Conservation (phyloP, 495 filamentous ascomycete genomes). For the Glarea lozoyensis region DNA sequence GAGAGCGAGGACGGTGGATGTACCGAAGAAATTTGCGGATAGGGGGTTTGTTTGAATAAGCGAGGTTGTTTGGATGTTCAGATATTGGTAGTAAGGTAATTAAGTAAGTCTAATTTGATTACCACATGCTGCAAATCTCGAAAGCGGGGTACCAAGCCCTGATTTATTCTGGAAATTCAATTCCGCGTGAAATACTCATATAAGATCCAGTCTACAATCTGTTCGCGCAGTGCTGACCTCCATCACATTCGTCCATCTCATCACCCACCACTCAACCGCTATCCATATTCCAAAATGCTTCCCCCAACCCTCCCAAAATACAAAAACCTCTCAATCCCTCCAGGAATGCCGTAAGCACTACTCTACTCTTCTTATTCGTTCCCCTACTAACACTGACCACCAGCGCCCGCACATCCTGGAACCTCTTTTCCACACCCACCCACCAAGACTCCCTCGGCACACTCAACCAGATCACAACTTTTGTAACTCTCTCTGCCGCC, state of each 20-base stretch:
- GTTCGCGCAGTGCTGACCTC: too few relatives aligned
- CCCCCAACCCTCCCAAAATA: background rate
- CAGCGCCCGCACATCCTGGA: background rate
- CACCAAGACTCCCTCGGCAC: background rate
- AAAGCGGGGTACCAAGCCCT: too few relatives aligned
- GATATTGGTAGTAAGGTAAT: too few relatives aligned
- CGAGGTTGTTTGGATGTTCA: too few relatives aligned
- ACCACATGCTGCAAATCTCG: too few relatives aligned
- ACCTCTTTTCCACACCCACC: background rate
- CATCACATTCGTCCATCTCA: too few relatives aligned
- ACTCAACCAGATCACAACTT: background rate
- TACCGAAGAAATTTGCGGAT: slow-evolving; percentile 25
- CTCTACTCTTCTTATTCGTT: background rate
- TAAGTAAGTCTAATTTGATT: too few relatives aligned
- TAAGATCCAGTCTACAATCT: too few relatives aligned
- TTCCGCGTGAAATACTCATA: too few relatives aligned
- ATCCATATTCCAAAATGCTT: too few relatives aligned
- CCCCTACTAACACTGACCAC: background rate
- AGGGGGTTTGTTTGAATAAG: background rate
- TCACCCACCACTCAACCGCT: too few relatives aligned
- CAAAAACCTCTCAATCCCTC: background rate
- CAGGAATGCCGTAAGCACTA: background rate
- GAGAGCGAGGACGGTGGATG: slow-evolving; percentile 34
- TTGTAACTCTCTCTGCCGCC: background rate
- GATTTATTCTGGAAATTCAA: too few relatives aligned